phyloP scores from a whole-genome alignment of 2,329 filamentous ascomycete species.

The Neofusicoccum kwambonambiense region DNA sequence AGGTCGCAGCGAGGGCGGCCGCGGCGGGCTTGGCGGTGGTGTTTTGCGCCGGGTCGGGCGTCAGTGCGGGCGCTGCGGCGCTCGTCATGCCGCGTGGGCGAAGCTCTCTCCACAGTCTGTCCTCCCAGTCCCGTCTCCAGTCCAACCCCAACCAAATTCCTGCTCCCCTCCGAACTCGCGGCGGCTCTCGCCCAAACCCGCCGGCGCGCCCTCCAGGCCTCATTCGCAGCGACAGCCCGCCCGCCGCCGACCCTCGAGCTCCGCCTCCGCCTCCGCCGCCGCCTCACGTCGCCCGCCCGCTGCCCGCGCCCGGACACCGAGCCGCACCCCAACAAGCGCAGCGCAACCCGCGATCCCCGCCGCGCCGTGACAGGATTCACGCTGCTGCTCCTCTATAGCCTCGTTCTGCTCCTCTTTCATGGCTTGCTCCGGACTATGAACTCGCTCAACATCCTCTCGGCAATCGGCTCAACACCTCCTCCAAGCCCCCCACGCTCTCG shows the following conservation, averaged over 20 bases:
- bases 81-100: slow-evolving; percentile 9
- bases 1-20: background rate
- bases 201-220: slow-evolving; percentile 2
- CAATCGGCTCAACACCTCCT: slow-evolving; percentile 60
- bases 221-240: background rate
- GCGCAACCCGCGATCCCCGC: slow-evolving; percentile 7
- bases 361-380: slow-evolving; percentile 4
- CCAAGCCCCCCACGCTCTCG: slow-evolving; percentile 52
- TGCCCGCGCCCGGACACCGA: background rate
- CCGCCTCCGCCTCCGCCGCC: background rate
- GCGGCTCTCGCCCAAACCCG: slow-evolving; percentile 11
- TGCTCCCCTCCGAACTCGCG: background rate
- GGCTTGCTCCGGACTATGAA: slow-evolving; percentile 72
- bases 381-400: slow-evolving; percentile 9
- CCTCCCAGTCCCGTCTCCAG: slow-evolving; percentile 5
- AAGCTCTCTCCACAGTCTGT: slow-evolving; percentile 16
- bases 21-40: background rate
- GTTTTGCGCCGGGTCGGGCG: slow-evolving; percentile 8
- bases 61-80: background rate
- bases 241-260: background rate
- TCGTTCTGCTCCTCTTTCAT: slow-evolving; percentile 36
- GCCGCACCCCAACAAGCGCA: background rate
- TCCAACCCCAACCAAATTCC: background rate
- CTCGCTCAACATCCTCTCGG: slow-evolving; percentile 90
- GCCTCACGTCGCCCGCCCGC: background rate